phyloP scores from a whole-genome alignment of 2,329 filamentous ascomycete genomes.

The Penicillium freii region DNA sequence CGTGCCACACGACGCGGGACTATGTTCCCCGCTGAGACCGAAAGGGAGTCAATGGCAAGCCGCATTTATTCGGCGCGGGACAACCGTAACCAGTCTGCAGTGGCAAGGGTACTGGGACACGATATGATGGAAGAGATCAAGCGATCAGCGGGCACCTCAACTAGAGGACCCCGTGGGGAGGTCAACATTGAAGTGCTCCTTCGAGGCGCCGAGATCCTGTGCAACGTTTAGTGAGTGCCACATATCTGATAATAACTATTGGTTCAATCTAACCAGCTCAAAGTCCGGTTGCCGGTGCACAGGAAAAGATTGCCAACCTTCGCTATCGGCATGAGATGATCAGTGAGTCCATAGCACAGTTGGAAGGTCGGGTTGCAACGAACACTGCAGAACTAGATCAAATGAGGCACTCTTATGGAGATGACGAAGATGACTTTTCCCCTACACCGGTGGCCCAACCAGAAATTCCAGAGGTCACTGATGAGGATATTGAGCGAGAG shows the following conservation, averaged over 20 bases:
- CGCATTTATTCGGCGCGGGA: conserved; percentile 52
- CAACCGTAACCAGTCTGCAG: conserved; percentile 72
- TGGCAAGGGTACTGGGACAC: conserved; percentile 82
- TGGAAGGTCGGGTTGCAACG: conserved; percentile 75
- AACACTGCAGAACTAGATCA: conserved; percentile 71
- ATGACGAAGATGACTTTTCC: conserved; percentile 56
- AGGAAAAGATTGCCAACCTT: conserved; percentile 71
- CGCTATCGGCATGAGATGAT: conserved; percentile 70
- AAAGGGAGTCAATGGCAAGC: conserved; percentile 45
- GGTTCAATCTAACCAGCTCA: conserved; percentile 13
- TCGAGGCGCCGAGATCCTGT: conserved; percentile 83
- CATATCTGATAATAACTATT: background rate
- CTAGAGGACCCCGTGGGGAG: conserved; percentile 59
- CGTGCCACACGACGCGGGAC: conserved; percentile 50
- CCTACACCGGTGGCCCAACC: conserved; percentile 35
- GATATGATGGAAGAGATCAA: conserved; percentile 81
- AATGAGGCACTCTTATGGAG: conserved; percentile 62
- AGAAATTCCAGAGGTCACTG: conserved; percentile 33
- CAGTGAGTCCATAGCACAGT: conserved; percentile 70
- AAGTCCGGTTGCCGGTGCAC: conserved; percentile 71
- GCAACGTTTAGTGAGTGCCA: conserved; percentile 70
- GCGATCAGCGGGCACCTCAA: conserved; percentile 56
- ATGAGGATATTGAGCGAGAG: conserved; percentile 46
- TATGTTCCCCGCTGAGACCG: conserved; percentile 45
- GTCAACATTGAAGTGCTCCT: conserved; percentile 84